Conservation (phyloP, 495 filamentous ascomycete genomes). For the Penicillium egyptiacum region DNA sequence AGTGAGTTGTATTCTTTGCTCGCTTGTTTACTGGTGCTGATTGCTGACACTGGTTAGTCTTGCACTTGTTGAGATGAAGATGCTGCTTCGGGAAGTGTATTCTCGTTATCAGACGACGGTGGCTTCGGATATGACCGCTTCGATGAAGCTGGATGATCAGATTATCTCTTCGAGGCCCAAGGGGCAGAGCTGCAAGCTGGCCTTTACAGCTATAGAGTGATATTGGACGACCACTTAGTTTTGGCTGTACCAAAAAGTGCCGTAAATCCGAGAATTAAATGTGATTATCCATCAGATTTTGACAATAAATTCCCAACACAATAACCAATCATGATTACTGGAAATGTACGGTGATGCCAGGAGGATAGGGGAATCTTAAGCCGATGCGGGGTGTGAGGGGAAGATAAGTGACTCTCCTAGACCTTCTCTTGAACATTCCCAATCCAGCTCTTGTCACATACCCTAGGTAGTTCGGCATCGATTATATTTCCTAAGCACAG, state of each 20-base stretch:
- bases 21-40: conserved; percentile 38
- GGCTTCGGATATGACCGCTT: conserved; percentile 49
- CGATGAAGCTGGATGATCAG: conserved; percentile 59
- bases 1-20: conserved; percentile 28
- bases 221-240: neutral
- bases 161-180: conserved; percentile 58
- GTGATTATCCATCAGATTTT: neutral
- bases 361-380: neutral
- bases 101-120: conserved; percentile 54
- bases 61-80: conserved; percentile 67
- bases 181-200: conserved; percentile 54
- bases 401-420: conserved; percentile 11
- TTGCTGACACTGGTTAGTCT: conserved; percentile 49
- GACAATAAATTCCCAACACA: neutral
- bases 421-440: conserved; percentile 22
- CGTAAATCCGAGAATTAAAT: neutral
- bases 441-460: neutral
- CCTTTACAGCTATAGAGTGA: conserved; percentile 33
- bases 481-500: neutral
- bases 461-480: too few species aligned
- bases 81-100: conserved; percentile 58
- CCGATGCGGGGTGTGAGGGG: conserved; percentile 29
- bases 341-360: neutral
- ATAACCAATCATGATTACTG: too few species aligned
- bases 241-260: neutral